A percentile compares a stretch with the other conserved stretches of the same genome.
These are phyloP conservation scores for Blastocystis hominis DNA, from an alignment of 352 stramenopile species.

Conservation along the genomic window DNA sequence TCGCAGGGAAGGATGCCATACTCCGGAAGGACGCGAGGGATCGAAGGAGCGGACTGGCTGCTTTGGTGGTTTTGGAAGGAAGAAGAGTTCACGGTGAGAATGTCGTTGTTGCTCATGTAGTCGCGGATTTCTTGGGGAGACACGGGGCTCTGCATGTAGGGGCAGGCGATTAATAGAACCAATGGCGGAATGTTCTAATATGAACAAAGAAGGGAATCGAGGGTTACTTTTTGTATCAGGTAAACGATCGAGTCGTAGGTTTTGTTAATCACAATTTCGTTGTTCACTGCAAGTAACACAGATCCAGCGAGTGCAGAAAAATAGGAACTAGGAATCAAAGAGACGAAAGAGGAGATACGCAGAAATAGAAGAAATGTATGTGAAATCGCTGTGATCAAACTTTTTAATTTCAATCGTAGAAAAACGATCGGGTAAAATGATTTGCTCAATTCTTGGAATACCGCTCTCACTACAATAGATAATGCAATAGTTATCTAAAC, in stretches of 20 bases:
- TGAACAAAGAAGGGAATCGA: not conserved
- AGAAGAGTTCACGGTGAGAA: not conserved
- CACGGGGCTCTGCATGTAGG: not conserved
- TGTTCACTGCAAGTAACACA: not conserved
- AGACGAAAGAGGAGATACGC: not conserved
- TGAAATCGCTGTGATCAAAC: not conserved
- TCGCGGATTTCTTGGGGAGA: not conserved
- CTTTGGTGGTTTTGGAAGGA: too few species aligned
- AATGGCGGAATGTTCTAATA: not conserved
- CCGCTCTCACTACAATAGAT: not conserved
- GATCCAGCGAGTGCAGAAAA: not conserved
- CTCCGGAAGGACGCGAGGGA: not conserved
- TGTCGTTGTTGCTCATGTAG: not conserved
- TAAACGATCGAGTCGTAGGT: not conserved
- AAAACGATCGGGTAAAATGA: not conserved
- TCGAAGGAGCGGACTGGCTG: not conserved
- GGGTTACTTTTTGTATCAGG: not conserved
- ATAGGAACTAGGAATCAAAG: not conserved
- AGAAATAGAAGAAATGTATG: constrained; percentile 5
- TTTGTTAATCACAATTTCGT: constrained; percentile 25
- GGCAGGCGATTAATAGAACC: not conserved
- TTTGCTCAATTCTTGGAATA: constrained; percentile 1
- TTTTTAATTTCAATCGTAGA: not conserved
- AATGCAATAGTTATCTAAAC: not conserved
- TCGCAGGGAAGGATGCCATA: not conserved